phyloP scores from a whole-genome alignment of 768 basidiomycete species.

The Coprinopsis sp. region DNA sequence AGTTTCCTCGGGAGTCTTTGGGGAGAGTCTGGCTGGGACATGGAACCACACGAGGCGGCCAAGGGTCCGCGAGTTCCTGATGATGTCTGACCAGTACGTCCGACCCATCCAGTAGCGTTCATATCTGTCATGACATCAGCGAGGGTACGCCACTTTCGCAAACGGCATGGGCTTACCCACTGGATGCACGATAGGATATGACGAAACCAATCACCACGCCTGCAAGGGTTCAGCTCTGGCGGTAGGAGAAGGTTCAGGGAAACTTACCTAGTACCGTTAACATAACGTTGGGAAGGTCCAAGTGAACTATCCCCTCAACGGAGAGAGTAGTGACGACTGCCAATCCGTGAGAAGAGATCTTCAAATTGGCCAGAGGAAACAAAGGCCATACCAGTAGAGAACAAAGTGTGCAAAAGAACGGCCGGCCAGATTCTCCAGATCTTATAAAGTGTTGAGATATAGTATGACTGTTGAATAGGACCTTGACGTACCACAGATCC shows the following conservation, averaged over 20 bases:
- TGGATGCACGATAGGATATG: constrained; percentile 59
- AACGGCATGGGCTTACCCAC: constrained; percentile 37
- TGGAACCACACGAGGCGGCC: constrained; percentile 60
- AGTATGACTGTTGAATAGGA: background rate
- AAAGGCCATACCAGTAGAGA: constrained; percentile 46
- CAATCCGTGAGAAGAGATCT: background rate
- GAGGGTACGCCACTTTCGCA: background rate
- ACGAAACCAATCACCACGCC: constrained; percentile 59
- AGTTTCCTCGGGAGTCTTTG: constrained; percentile 36
- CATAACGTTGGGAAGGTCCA: constrained; percentile 53
- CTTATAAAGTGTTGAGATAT: constrained; percentile 17
- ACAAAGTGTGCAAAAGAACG: constrained; percentile 54
- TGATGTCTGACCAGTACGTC: constrained; percentile 52
- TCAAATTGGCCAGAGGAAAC: background rate
- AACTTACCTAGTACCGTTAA: constrained; percentile 53
- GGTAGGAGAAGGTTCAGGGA: background rate
- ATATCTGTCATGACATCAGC: constrained; percentile 33
- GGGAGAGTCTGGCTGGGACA: constrained; percentile 44
- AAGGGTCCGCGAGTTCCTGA: constrained; percentile 44
- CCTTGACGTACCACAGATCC: constrained; percentile 25
- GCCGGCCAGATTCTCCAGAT: constrained; percentile 68
- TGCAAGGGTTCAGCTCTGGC: constrained; percentile 15
- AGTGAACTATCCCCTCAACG: constrained; percentile 30
- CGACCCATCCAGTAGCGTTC: constrained; percentile 63
- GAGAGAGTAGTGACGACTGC: constrained; percentile 42